Percentiles rank a stretch among this genome's conserved stretches.
phyloP scores from a whole-genome alignment of 495 filamentous ascomycete genomes.

The Aspergillus leporis region DNA sequence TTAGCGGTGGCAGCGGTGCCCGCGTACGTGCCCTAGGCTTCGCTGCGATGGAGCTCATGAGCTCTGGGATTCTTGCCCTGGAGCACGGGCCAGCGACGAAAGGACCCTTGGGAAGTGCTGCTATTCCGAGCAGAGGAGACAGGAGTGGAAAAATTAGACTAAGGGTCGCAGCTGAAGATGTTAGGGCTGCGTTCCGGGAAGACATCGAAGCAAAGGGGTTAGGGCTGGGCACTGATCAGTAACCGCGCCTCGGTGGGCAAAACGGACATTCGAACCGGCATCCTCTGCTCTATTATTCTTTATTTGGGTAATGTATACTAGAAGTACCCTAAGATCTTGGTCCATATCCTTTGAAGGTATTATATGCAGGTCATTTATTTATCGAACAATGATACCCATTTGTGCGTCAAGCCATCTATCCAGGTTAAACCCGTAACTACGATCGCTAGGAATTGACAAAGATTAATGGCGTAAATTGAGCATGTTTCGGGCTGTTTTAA shows the following conservation, averaged over 20 bases:
- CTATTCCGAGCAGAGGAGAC: conserved; percentile 64
- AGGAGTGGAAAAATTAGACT: conserved; percentile 83
- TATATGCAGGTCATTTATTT: background rate
- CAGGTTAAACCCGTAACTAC: background rate
- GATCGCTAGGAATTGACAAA: background rate
- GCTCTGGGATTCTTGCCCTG: conserved; percentile 81
- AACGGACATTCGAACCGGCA: background rate
- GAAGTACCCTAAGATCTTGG: background rate
- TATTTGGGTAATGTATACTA: conserved; percentile 14
- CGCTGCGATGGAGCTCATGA: conserved; percentile 79
- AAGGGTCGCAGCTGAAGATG: conserved; percentile 84
- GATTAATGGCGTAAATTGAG: background rate
- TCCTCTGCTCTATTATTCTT: background rate
- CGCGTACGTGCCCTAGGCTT: conserved; percentile 66
- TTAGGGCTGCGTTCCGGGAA: conserved; percentile 81
- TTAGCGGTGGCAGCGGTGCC: conserved; percentile 44
- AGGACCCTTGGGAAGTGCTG: conserved; percentile 33
- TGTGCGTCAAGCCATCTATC: background rate
- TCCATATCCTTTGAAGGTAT: conserved; percentile 1
- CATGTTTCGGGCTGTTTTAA: background rate
- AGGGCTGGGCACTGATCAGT: conserved; percentile 49
- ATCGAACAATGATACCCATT: conserved; percentile 33
- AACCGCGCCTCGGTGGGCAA: conserved; percentile 11
- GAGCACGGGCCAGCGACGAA: conserved; percentile 55
- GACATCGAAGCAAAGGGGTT: conserved; percentile 82